phyloP scores from a whole-genome alignment of 2,329 filamentous ascomycete genomes.

The Fusarium globosum region DNA sequence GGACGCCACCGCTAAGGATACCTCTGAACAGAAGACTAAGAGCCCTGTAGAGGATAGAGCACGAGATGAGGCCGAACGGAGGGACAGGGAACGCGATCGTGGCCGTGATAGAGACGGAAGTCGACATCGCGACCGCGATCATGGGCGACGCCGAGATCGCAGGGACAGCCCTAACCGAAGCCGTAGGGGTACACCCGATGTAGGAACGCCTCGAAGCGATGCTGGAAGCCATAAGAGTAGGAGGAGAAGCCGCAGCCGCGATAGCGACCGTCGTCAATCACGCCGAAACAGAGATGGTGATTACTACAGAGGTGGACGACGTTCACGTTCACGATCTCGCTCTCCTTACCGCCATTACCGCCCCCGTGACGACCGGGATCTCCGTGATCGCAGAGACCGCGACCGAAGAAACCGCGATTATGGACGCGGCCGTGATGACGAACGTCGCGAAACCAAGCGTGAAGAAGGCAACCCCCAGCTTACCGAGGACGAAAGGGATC shows the following conservation, averaged over 20 bases:
- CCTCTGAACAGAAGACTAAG: slow-evolving; percentile 60
- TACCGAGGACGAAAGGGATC: slow-evolving; percentile 95
- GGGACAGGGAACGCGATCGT: slow-evolving; percentile 67
- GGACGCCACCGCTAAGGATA: slow-evolving; percentile 80
- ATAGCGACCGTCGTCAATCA: slow-evolving; percentile 78
- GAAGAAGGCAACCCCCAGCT: slow-evolving; percentile 73
- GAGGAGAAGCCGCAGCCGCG: slow-evolving; percentile 81
- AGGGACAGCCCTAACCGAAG: slow-evolving; percentile 66
- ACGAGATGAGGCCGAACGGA: slow-evolving; percentile 57
- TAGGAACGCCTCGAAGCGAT: slow-evolving; percentile 78
- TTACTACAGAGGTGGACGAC: slow-evolving; percentile 68
- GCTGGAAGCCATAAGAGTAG: slow-evolving; percentile 84
- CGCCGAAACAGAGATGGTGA: slow-evolving; percentile 80
- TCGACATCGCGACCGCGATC: slow-evolving; percentile 66
- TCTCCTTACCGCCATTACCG: slow-evolving; percentile 73
- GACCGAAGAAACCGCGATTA: slow-evolving; percentile 64
- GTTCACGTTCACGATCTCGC: slow-evolving; percentile 76
- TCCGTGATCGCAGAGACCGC: slow-evolving; percentile 62
- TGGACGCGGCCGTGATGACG: slow-evolving; percentile 66
- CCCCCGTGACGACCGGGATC: slow-evolving; percentile 64
- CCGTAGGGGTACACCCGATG: slow-evolving; percentile 63
- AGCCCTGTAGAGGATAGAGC: slow-evolving; percentile 65
- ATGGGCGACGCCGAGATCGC: slow-evolving; percentile 58
- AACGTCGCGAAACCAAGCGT: slow-evolving; percentile 55
- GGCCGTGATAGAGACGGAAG: slow-evolving; percentile 66